Base-by-base conservation (phyloP, 2,329 filamentous ascomycete species). In the Leptographium radiaticola region DNA sequence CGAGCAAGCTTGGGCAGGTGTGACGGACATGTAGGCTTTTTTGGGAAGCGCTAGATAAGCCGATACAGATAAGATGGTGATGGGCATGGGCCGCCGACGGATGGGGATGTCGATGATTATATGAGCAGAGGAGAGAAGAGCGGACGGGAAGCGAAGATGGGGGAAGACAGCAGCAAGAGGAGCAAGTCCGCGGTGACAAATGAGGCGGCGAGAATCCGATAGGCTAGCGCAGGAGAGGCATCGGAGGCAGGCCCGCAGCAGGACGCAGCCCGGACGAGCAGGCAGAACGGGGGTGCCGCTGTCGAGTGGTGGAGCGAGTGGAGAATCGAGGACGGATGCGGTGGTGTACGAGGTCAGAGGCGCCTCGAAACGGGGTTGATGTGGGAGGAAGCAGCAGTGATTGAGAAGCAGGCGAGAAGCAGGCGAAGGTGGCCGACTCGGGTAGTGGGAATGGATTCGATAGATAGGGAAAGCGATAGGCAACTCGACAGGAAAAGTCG, bases 141-240 rank as follows among this genome's bases (percentile, higher is more conserved):
- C 43, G 47, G 46, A 36, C n/a, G 36, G 48, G 18, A 33, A 45
- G 18, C 39, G 20, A 31, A 53, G 31, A 30, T 2, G 20, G 38
- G 38, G 20, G 31, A 42, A 50, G 51, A 53, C 44, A 20, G 40
- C 20, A 46, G 40, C 20, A 46, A 52, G 36, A 47, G 36, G 31
- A 54, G 16, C 16, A 39, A 38, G 31, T 40, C 50, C 18, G 48
- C 51, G 39, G 39, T 18, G 52, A 53, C 55, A 51, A 59, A 56
- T 55, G 42, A 58, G 54, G 54, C 57, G 55, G 55, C 56, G 53
- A 51, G 55, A 51, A 53, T 54, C 58, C 57, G 58, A 59, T 57
- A 58, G 58, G 58, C 52, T 45, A 45, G 43, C 25, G 43, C 43
- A 45, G 43, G 46, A 48, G 45, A 48, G 31, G 33, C 31, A 48